Conservation (phyloP, 1,139 yeast genomes). For the Yamadazyma mexicana region DNA sequence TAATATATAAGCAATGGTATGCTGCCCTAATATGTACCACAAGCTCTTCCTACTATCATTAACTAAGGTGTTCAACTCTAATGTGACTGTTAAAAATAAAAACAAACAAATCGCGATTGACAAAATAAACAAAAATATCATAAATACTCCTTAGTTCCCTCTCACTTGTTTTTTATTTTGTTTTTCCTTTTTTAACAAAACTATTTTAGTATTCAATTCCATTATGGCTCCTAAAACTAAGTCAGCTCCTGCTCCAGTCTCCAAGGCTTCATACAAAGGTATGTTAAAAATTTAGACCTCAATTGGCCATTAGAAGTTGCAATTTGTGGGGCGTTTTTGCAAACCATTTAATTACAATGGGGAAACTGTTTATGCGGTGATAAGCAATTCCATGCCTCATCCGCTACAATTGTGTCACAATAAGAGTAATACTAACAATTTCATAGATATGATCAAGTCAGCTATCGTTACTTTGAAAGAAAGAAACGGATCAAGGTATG, state of each 20-base stretch:
- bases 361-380: too few relatives aligned
- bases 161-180: background rate
- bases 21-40: background rate
- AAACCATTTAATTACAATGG: too few relatives aligned
- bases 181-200: background rate
- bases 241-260: conserved; percentile 22
- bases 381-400: too few relatives aligned
- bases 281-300: conserved; percentile 21
- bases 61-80: background rate
- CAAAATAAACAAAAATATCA: background rate
- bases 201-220: conserved; percentile 4
- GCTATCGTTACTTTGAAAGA: conserved; percentile 75
- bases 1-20: background rate
- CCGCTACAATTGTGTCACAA: background rate
- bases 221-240: conserved; percentile 24
- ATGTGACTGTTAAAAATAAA: conserved; percentile 7
- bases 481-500: conserved; percentile 78
- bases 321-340: background rate
- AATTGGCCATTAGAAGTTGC: background rate
- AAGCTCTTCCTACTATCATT: too few relatives aligned
- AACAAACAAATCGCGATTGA: conserved; percentile 13
- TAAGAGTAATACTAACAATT: conserved; percentile 16
- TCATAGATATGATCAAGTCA: conserved; percentile 69
- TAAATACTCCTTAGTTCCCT: conserved; percentile 8
- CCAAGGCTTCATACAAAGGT: conserved; percentile 54